These are phyloP conservation scores for Myxozyma vanderwaltii DNA, from an alignment of 805 yeast genomes.

Conservation along the genomic window DNA sequence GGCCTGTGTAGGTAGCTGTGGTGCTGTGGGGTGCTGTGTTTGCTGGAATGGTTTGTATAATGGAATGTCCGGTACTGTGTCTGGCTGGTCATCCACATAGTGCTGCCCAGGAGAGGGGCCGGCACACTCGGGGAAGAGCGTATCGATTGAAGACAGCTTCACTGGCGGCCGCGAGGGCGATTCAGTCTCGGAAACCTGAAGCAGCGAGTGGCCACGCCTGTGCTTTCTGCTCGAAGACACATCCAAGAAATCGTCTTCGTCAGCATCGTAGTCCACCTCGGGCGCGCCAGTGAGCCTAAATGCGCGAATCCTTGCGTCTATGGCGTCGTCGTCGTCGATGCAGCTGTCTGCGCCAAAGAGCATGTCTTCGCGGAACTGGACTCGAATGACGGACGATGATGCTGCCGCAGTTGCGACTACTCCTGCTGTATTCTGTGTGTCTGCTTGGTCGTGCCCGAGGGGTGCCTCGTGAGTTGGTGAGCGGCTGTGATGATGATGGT, in stretches of 20 bases:
- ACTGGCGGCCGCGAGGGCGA: no score
- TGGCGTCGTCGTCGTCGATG: slow-evolving; percentile 18
- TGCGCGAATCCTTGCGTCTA: slow-evolving; percentile 3
- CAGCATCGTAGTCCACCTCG: slow-evolving; percentile 19
- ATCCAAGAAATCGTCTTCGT: slow-evolving; percentile 6
- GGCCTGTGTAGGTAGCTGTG: neutral
- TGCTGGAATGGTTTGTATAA: neutral
- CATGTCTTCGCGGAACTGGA: slow-evolving; percentile 18
- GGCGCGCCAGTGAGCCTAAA: neutral
- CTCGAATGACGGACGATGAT: slow-evolving; percentile 10
- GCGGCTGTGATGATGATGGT: neutral
- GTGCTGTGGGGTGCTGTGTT: neutral
- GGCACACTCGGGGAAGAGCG: slow-evolving; percentile 3
- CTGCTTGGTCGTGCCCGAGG: neutral
- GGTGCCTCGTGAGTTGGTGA: neutral
- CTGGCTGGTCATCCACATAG: neutral
- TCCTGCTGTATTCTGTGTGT: neutral
- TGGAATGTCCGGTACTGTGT: neutral
- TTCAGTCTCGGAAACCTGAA: no score
- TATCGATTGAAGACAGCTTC: slow-evolving; percentile 1
- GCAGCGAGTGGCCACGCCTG: neutral
- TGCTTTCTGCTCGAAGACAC: neutral
- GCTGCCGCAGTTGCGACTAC: neutral
- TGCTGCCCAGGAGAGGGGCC: neutral
- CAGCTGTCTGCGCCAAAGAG: slow-evolving; percentile 13